Evolutionary conservation across 352 stramenopile genomes (phyloP).

Genomic region (Globisporangium irregulare): DNA sequence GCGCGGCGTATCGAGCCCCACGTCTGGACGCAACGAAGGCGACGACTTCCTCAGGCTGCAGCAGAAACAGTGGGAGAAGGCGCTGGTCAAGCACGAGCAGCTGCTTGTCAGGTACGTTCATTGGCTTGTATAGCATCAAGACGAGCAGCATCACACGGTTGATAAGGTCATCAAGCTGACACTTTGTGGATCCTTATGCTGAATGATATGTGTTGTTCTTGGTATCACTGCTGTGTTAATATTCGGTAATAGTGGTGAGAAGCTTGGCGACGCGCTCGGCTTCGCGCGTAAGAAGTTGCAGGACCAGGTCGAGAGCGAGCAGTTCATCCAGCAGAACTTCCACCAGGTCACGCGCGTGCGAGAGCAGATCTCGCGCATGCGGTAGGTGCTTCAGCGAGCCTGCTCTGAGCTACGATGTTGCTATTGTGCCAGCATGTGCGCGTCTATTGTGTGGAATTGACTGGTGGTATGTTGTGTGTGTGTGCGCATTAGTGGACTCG

Average conservation of each 20-base stretch:
- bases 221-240: conserved; percentile 3
- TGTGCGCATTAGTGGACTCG: conserved; percentile 25
- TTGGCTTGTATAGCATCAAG: not conserved
- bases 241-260: conserved; percentile 36
- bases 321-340: conserved; percentile 66
- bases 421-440: not conserved
- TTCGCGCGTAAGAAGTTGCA: conserved; percentile 44
- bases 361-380: conserved; percentile 47
- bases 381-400: conserved; percentile 20
- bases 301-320: conserved; percentile 62
- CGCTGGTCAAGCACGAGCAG: conserved; percentile 36
- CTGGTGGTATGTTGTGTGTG: not conserved
- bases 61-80: conserved; percentile 29
- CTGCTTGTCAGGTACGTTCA: conserved; percentile 43
- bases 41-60: conserved; percentile 42
- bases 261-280: conserved; percentile 38
- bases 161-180: not conserved
- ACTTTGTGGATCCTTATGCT: not conserved
- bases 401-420: not conserved
- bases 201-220: not conserved
- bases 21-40: conserved; percentile 21
- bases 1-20: conserved; percentile 8
- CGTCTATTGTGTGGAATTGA: not conserved
- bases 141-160: not conserved
- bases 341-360: conserved; percentile 52